phyloP scores from a whole-genome alignment of 1,139 yeast genomes.

The Suhomyces bokatorum region DNA sequence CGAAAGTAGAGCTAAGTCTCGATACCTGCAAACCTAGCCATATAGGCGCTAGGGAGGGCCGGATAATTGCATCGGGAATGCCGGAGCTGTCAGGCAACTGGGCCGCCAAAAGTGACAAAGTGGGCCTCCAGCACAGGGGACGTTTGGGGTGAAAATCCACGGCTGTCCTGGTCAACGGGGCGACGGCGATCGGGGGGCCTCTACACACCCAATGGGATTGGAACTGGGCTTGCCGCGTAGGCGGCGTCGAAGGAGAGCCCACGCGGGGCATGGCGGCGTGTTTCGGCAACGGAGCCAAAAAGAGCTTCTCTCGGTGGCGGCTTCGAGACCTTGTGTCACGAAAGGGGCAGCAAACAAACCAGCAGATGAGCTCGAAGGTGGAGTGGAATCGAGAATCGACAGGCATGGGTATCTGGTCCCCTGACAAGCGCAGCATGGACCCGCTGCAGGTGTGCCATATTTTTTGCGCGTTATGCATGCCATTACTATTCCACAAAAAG shows the following conservation, averaged over 20 bases:
- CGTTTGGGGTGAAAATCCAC: neutral
- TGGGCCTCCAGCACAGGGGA: neutral
- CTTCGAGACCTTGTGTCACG: slow-evolving; percentile 1
- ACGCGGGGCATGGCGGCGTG: too few species aligned
- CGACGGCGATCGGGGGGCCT: neutral
- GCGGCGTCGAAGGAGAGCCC: too few species aligned
- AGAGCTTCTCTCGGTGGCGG: too few species aligned
- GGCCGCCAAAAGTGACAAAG: neutral
- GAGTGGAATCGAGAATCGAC: too few species aligned
- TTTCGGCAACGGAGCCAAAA: too few species aligned
- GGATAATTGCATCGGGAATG: slow-evolving; percentile 1
- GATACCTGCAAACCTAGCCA: neutral
- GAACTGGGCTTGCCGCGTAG: too few species aligned
- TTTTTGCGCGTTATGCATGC: slow-evolving; percentile 1
- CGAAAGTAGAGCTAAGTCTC: neutral
- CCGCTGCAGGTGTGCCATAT: neutral
- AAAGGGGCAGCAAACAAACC: neutral
- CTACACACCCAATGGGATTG: too few species aligned
- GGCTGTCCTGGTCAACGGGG: neutral
- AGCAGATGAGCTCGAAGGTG: neutral
- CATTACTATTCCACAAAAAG: slow-evolving; percentile 2
- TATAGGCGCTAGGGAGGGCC: neutral
- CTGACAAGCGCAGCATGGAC: neutral
- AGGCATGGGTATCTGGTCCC: neutral
- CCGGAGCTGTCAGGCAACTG: slow-evolving; percentile 2